These are phyloP conservation scores for Diaporthe vexans DNA, from an alignment of 2,329 filamentous ascomycete genomes.

Conservation along the genomic window DNA sequence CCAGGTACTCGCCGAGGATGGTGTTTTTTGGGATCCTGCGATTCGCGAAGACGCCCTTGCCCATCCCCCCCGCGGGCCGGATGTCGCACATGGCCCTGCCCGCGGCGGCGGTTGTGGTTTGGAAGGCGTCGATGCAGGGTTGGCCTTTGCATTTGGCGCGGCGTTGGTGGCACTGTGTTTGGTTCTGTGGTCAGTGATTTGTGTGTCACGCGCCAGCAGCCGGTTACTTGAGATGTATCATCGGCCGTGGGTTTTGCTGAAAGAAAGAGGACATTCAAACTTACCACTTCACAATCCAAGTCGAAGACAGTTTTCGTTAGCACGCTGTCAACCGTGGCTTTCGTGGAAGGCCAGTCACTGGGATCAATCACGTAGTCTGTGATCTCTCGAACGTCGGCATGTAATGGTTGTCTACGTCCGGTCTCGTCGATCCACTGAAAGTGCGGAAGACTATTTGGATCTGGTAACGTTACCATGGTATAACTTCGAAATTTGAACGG, in stretches of 20 bases:
- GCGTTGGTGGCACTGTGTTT: background rate
- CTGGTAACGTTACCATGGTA: slow-evolving; percentile 1
- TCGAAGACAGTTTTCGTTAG: background rate
- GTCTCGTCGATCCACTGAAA: background rate
- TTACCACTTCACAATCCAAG: background rate
- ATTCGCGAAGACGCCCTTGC: slow-evolving; percentile 18
- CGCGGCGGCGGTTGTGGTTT: background rate
- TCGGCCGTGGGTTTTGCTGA: too few species aligned
- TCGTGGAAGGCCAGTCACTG: background rate
- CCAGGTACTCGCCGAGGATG: slow-evolving; percentile 19
- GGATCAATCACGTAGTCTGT: slow-evolving; percentile 11
- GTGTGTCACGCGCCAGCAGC: too few species aligned
- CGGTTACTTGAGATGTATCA: too few species aligned
- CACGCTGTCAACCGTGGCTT: background rate
- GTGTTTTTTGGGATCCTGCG: background rate
- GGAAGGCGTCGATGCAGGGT: background rate
- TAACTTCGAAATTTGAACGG: too few species aligned
- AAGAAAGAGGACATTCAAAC: background rate
- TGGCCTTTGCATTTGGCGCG: background rate
- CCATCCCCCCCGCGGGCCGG: background rate
- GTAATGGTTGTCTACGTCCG: background rate
- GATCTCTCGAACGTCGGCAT: background rate
- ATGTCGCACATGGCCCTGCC: background rate
- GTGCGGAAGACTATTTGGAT: background rate
- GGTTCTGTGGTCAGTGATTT: background rate